These are phyloP conservation scores for Coemansia aciculifera DNA, from an alignment of 192 early-diverging fungal species.

Conservation along the genomic window DNA sequence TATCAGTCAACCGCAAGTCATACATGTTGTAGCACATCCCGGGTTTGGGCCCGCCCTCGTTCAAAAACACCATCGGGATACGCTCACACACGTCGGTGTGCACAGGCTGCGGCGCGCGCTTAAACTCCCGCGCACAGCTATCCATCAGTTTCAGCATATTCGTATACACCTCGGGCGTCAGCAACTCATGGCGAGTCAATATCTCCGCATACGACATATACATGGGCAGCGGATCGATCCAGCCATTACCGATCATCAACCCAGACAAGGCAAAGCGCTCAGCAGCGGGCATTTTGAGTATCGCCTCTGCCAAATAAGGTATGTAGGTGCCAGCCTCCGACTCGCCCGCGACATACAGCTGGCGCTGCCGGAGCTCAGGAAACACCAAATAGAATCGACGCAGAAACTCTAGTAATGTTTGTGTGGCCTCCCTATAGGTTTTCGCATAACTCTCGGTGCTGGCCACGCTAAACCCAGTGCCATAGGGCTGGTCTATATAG, in stretches of 20 bases:
- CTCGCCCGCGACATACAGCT: conserved; percentile 74
- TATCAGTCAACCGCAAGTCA: conserved; percentile 65
- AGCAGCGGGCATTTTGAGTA: conserved; percentile 48
- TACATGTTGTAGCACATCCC: conserved; percentile 72
- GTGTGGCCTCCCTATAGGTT: conserved; percentile 45
- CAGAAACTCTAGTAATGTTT: conserved; percentile 58
- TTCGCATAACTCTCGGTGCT: conserved; percentile 13
- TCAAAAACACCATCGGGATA: conserved; percentile 33
- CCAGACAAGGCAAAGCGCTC: conserved; percentile 48
- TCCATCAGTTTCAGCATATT: conserved; percentile 34
- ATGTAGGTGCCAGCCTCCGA: conserved; percentile 75
- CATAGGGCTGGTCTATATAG: conserved; percentile 69
- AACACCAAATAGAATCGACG: conserved; percentile 61
- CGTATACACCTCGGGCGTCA: conserved; percentile 18
- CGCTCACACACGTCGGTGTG: conserved; percentile 46
- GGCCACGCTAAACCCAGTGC: conserved; percentile 59
- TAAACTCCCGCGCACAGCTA: conserved; percentile 39
- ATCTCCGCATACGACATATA: conserved; percentile 58
- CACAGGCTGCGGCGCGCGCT: conserved; percentile 49
- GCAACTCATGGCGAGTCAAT: conserved; percentile 40
- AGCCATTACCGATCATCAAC: conserved; percentile 72
- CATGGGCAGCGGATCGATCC: conserved; percentile 68
- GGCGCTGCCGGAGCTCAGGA: conserved; percentile 46
- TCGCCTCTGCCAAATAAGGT: conserved; percentile 63
- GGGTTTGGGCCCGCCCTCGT: conserved; percentile 34